Evolutionary conservation across 331 rosid species (phyloP).

Genomic region (Stylosanthes scabra): DNA sequence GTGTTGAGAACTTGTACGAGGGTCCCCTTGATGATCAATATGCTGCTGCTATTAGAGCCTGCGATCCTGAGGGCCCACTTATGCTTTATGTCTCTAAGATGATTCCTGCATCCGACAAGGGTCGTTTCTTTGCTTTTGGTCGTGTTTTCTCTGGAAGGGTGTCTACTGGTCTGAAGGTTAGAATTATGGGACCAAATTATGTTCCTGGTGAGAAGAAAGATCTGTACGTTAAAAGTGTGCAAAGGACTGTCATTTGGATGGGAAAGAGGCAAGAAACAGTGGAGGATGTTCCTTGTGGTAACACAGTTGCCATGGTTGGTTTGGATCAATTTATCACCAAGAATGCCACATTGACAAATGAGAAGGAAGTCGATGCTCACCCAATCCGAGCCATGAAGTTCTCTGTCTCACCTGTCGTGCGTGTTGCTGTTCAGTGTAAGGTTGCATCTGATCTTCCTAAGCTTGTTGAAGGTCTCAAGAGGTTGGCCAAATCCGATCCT

Average conservation of each 20-base stretch:
- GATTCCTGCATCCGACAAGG: constrained; percentile 90
- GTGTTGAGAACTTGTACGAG: constrained; percentile 82
- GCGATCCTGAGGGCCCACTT: constrained; percentile 83
- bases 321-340: constrained; percentile 80
- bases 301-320: constrained; percentile 83
- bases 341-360: constrained; percentile 82
- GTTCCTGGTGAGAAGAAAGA: constrained; percentile 79
- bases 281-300: constrained; percentile 83
- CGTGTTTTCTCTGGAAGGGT: constrained; percentile 80
- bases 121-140: constrained; percentile 82
- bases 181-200: constrained; percentile 87
- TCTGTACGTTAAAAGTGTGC: constrained; percentile 73
- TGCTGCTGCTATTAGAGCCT: constrained; percentile 69
- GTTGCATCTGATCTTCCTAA: constrained; percentile 82
- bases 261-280: constrained; percentile 83
- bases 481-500: constrained; percentile 75
- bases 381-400: constrained; percentile 90
- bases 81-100: constrained; percentile 88
- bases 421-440: constrained; percentile 85
- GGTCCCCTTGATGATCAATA: constrained; percentile 83
- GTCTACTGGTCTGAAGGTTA: constrained; percentile 76
- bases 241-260: constrained; percentile 90
- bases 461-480: constrained; percentile 73
- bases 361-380: constrained; percentile 81
- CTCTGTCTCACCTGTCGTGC: constrained; percentile 82